Base-by-base conservation (phyloP, 2,329 filamentous ascomycete genomes). In the Ploettnerulaceae sp. region DNA sequence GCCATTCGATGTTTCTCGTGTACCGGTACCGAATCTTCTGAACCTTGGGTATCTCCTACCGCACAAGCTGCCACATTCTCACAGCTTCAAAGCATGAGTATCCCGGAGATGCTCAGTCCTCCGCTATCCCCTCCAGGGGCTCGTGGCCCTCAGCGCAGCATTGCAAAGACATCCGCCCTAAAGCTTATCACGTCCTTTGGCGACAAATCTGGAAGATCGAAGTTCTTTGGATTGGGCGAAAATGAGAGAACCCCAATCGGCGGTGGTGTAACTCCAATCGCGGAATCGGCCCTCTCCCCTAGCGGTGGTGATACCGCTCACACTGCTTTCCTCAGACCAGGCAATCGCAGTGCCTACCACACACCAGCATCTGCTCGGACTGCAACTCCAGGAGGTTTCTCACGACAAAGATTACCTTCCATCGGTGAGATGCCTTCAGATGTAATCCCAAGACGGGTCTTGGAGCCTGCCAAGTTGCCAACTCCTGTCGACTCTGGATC, bases 1-100 rank as follows among this genome's bases (percentile, higher is more conserved):
- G 93, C 93, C 14, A 93, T 96, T 38, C 77, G 90, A 59, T 97
- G 82, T 67, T 96, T 96, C 64, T 89, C 91, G 38, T 96, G 91
- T 64, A 93, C 89, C 14, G 89, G 86, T 18, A 75, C 84, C 15
- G 89, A 96, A 63, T 85, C 87, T 0, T 81, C 84, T 0, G 89
- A 93, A 64, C 84, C 88, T 1, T 96, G 89, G 90, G 79, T 83
- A 15, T 95, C 90, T 7, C 89, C 91, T 7, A 84, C 86, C 2
- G 86, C 89, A 18, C 76, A 83, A 59, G 73, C 77, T 54, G 74
- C 73, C 7, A 73, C 75, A 42, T 71, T 76, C 63, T 76, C 65
- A 56, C 82, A 73, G 57, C 66, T 82, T 32, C 76, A 69, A 52
- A 79, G 79, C 61, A 71, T 76, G 54, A 73, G 67, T 48, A 77